phyloP scores from a whole-genome alignment of 1,284 basidiomycete species.

The Malassezia sp. region DNA sequence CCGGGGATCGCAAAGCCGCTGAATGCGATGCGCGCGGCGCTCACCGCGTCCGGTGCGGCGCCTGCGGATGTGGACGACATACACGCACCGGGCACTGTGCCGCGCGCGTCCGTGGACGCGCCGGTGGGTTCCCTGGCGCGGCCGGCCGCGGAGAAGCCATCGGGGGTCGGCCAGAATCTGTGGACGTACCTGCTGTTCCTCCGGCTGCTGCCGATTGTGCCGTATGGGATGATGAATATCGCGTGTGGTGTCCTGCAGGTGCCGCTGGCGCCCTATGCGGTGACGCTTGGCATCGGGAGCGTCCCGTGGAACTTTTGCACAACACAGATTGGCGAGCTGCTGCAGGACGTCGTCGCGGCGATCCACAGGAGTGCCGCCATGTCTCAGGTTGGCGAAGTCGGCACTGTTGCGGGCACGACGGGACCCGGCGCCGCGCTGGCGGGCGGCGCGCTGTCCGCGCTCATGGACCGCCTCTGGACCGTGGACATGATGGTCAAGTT shows the following conservation, averaged over 20 bases:
- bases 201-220: conserved; percentile 41
- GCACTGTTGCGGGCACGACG: not conserved
- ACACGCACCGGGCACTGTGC: too few relatives aligned
- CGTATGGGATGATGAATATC: conserved; percentile 45
- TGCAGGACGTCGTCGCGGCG: conserved; percentile 37
- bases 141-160: not conserved
- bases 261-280: conserved; percentile 36
- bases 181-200: conserved; percentile 41
- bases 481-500: conserved; percentile 34
- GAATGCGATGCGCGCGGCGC: conserved; percentile 31
- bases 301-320: conserved; percentile 46
- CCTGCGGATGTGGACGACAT: not conserved
- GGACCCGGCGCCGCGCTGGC: conserved; percentile 11
- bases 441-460: conserved; percentile 26
- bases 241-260: conserved; percentile 41
- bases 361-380: conserved; percentile 15
- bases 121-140: too few relatives aligned
- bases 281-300: conserved; percentile 34
- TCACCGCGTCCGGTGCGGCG: not conserved
- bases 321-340: conserved; percentile 37
- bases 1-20: conserved; percentile 38
- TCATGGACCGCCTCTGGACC: conserved; percentile 34
- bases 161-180: conserved; percentile 16
- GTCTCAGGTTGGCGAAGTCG: too few relatives aligned
- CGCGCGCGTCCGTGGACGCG: not conserved